A percentile compares a stretch with the other conserved stretches of the same genome.
Evolutionary conservation across 768 basidiomycete genomes (phyloP).

Genomic region (Suillus subalutaceus): DNA sequence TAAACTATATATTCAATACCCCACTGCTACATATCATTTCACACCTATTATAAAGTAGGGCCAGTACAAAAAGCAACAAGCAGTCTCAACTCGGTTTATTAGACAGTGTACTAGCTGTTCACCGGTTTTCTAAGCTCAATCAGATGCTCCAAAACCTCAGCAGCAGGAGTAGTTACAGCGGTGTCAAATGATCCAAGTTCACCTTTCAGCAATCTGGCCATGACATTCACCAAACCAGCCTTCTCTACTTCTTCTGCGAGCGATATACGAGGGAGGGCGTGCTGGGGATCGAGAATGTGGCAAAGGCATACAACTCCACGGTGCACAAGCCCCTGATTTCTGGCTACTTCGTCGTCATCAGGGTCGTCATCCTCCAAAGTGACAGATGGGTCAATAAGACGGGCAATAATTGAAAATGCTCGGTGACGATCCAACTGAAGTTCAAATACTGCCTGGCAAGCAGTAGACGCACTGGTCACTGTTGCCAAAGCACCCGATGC

Average conservation of each 20-base stretch:
- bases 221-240: slow-evolving; percentile 53
- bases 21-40: neutral
- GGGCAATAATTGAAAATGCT: slow-evolving; percentile 65
- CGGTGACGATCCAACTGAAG: slow-evolving; percentile 68
- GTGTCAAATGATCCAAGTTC: slow-evolving; percentile 38
- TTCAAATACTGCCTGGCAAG: slow-evolving; percentile 62
- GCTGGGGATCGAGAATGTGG: slow-evolving; percentile 58
- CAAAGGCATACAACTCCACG: slow-evolving; percentile 76
- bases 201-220: slow-evolving; percentile 53
- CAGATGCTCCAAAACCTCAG: slow-evolving; percentile 52
- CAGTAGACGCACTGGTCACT: slow-evolving; percentile 61
- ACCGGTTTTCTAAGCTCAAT: slow-evolving; percentile 22
- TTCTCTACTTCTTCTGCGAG: slow-evolving; percentile 56
- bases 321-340: slow-evolving; percentile 69
- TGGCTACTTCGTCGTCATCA: slow-evolving; percentile 36
- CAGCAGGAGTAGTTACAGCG: slow-evolving; percentile 49
- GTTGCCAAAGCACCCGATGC: slow-evolving; percentile 89
- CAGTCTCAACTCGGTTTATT: neutral
- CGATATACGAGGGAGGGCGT: slow-evolving; percentile 39
- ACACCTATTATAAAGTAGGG: neutral
- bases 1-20: neutral
- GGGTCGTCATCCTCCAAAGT: slow-evolving; percentile 35
- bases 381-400: slow-evolving; percentile 64
- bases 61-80: neutral
- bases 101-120: neutral